phyloP scores from a whole-genome alignment of 2,329 filamentous ascomycete genomes.

The Blastomyces parvus region DNA sequence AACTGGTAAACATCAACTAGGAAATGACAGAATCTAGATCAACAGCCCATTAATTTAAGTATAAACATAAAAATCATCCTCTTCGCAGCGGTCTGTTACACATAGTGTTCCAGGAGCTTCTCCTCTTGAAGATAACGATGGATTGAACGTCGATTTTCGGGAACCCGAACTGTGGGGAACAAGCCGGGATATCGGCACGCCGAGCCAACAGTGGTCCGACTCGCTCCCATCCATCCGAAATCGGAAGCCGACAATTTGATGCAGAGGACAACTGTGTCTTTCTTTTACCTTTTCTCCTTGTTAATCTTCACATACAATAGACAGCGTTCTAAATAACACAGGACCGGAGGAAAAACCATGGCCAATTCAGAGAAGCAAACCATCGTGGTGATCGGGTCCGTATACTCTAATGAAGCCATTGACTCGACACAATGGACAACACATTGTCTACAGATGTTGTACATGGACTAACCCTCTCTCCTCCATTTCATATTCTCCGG shows the following conservation, averaged over 20 bases:
- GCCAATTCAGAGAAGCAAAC: conserved; percentile 17
- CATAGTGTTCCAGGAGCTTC: not conserved
- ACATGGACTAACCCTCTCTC: not conserved
- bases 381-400: conserved; percentile 32
- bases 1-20: not conserved
- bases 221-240: too few relatives aligned
- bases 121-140: not conserved
- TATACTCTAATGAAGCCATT: conserved; percentile 1
- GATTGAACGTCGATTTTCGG: not conserved
- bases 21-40: not conserved
- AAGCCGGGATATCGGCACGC: not conserved
- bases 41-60: not conserved
- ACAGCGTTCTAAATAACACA: too few relatives aligned
- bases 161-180: not conserved
- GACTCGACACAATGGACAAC: conserved; percentile 10
- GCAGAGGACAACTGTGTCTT: not conserved
- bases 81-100: not conserved
- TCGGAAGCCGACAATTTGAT: too few relatives aligned
- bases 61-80: not conserved
- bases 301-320: not conserved
- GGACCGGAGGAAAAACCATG: not conserved
- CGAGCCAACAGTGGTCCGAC: not conserved
- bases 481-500: not conserved
- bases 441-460: not conserved
- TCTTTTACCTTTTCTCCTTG: not conserved